Evolutionary conservation across 2,329 filamentous ascomycete species (phyloP).

Genomic region (Moelleriella libera): DNA sequence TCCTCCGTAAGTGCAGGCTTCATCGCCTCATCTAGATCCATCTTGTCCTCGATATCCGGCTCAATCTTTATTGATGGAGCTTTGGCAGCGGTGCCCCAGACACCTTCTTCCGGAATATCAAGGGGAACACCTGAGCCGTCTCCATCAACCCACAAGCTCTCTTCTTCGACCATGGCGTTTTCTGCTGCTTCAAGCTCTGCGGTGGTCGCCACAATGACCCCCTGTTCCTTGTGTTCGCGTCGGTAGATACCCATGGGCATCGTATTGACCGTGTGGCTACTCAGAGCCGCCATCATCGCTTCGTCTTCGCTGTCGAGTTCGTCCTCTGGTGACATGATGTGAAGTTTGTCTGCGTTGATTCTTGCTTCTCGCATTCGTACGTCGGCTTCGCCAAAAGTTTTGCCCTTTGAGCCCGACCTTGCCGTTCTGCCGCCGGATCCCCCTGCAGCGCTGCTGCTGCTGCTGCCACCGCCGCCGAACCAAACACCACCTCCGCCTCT

Average conservation of each 20-base stretch:
- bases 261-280: constrained; percentile 15
- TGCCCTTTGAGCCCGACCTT: constrained; percentile 19
- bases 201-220: constrained; percentile 39
- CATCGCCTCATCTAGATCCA: constrained; percentile 24
- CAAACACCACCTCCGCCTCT: constrained; percentile 11
- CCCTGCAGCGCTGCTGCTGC: constrained; percentile 7
- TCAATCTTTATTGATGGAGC: constrained; percentile 29
- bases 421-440: constrained; percentile 13
- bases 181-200: constrained; percentile 43
- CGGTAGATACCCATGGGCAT: constrained; percentile 44
- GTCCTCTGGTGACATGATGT: constrained; percentile 25
- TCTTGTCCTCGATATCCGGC: constrained; percentile 23
- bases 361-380: constrained; percentile 24
- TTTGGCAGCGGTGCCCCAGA: constrained; percentile 27
- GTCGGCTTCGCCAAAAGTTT: constrained; percentile 23
- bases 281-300: constrained; percentile 22
- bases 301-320: constrained; percentile 31
- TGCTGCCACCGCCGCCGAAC: constrained; percentile 16
- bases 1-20: constrained; percentile 9
- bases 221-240: constrained; percentile 37
- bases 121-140: constrained; percentile 12
- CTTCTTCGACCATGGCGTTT: constrained; percentile 27
- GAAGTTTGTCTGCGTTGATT: constrained; percentile 43
- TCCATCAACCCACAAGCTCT: constrained; percentile 30
- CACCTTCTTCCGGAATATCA: constrained; percentile 21